Conservation (phyloP, 1,284 basidiomycete genomes). For the Malassezia brasiliensis region DNA sequence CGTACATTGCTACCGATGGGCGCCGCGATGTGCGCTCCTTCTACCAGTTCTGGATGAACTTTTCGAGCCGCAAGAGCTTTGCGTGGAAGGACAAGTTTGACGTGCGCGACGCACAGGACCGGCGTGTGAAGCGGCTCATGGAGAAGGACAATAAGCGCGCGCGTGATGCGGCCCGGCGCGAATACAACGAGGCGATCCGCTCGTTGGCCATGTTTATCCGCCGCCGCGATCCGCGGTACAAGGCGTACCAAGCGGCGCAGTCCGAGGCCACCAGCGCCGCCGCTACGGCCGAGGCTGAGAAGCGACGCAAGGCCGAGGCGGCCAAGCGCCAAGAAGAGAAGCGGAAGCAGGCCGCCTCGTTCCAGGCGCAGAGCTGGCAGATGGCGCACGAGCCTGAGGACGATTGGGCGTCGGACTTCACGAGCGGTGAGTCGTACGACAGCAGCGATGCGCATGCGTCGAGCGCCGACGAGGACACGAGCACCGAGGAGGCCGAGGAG, state of each 20-base stretch:
- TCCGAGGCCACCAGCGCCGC: slow-evolving; percentile 52
- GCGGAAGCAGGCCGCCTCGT: slow-evolving; percentile 56
- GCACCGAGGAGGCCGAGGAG: slow-evolving; percentile 17
- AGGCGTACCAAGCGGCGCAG: slow-evolving; percentile 50
- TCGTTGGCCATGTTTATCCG: slow-evolving; percentile 69
- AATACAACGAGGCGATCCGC: slow-evolving; percentile 84
- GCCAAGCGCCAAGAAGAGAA: slow-evolving; percentile 32
- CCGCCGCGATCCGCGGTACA: slow-evolving; percentile 87
- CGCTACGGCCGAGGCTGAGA: slow-evolving; percentile 52
- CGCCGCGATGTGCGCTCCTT: slow-evolving; percentile 53
- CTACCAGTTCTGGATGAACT: slow-evolving; percentile 78
- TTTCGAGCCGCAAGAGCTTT: slow-evolving; percentile 79
- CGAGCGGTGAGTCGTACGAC: slow-evolving; percentile 20
- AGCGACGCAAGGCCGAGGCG: slow-evolving; percentile 47
- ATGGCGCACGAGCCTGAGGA: slow-evolving; percentile 22
- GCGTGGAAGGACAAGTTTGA: slow-evolving; percentile 81
- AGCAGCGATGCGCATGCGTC: slow-evolving; percentile 4
- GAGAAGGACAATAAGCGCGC: slow-evolving; percentile 92
- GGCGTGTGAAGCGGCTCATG: slow-evolving; percentile 70
- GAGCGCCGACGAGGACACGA: slow-evolving; percentile 2
- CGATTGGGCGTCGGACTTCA: slow-evolving; percentile 23
- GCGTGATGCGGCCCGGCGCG: slow-evolving; percentile 72
- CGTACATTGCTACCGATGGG: slow-evolving; percentile 53
- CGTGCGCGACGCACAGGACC: slow-evolving; percentile 70
- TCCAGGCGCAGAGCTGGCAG: slow-evolving; percentile 48